Evolutionary conservation across 768 basidiomycete genomes (phyloP), one percentile per base, ranked within the genome.

Genomic region (Leccinum imitatum): DNA sequence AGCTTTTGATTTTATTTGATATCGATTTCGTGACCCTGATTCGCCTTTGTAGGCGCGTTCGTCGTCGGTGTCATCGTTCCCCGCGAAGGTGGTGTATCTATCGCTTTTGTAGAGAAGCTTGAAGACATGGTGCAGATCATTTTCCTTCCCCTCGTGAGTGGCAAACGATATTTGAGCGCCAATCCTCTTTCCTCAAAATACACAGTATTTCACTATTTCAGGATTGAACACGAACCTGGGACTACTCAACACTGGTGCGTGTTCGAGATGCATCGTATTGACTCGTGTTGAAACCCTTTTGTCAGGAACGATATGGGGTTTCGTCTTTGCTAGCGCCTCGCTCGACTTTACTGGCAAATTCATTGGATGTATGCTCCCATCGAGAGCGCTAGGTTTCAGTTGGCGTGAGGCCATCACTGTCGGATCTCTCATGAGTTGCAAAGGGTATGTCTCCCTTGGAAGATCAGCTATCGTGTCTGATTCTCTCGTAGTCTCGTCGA

Each of bases 61-160:
- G 68, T 96, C 19, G 85, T 84, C 1, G 95, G 90, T 1, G 69
- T 88, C 44, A 84, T 91, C 63, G 87, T 98, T 11, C 96, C 97
- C 4, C 86, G 93, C 14, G 89, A 95, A 66, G 91, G 92, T 1
- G 89, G 89, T 1, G 84, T 98, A 48, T 86, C 90, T 3, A 91
- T 95, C 48, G 79, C 86, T 0, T 78, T 98, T 30, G 93, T 92
- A 0, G 93, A 96, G 67, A 98, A 96, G 72, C 78, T 98, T 31
- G 97, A 99, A 75, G 96, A 98, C 74, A 87, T 96, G 83, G 91
- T 95, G 3, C 77, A 91, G 0, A 87, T 95, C 60, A 86, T 96
- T 47, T 95, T 97, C 76, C 74, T 98, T 10, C 95, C 95, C 14
- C 75, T 96, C 41, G 91, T 92, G 63, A 68, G 88, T 64, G 14